Conservation (phyloP, 2,329 filamentous ascomycete species). For the Acarospora socialis region DNA sequence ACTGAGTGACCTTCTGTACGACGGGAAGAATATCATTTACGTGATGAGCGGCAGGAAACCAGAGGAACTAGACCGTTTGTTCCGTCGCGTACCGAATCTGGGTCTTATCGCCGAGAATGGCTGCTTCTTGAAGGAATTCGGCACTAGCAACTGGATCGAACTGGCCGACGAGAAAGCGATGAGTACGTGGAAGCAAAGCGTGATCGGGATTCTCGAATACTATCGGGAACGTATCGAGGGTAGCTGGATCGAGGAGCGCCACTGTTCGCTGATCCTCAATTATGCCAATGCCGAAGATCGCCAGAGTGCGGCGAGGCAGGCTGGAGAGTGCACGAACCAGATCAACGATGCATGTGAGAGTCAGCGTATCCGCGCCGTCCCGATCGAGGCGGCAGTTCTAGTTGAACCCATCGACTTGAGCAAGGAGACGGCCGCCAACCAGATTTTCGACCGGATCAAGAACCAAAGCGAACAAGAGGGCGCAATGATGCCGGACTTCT, state of each 20-base stretch:
- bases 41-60: constrained; percentile 84
- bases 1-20: constrained; percentile 64
- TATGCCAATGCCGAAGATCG: constrained; percentile 71
- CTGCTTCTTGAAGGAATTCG: constrained; percentile 67
- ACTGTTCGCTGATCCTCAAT: constrained; percentile 82
- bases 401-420: constrained; percentile 79
- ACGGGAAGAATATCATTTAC: constrained; percentile 74
- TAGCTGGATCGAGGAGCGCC: constrained; percentile 77
- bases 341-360: constrained; percentile 86
- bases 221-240: constrained; percentile 82
- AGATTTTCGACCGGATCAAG: constrained; percentile 51
- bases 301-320: constrained; percentile 60
- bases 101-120: constrained; percentile 92
- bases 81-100: constrained; percentile 67
- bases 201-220: constrained; percentile 71
- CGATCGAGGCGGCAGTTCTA: constrained; percentile 63
- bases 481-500: constrained; percentile 51
- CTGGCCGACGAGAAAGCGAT: constrained; percentile 61
- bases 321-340: constrained; percentile 80
- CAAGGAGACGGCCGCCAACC: constrained; percentile 68
- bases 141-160: constrained; percentile 56
- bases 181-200: constrained; percentile 66
- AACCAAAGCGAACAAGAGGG: constrained; percentile 22
- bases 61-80: constrained; percentile 75
- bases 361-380: constrained; percentile 71